Percentiles rank a stretch among this genome's conserved stretches.
phyloP scores from a whole-genome alignment of 257 asterid genomes.

The Galeopsis tetrahit region DNA sequence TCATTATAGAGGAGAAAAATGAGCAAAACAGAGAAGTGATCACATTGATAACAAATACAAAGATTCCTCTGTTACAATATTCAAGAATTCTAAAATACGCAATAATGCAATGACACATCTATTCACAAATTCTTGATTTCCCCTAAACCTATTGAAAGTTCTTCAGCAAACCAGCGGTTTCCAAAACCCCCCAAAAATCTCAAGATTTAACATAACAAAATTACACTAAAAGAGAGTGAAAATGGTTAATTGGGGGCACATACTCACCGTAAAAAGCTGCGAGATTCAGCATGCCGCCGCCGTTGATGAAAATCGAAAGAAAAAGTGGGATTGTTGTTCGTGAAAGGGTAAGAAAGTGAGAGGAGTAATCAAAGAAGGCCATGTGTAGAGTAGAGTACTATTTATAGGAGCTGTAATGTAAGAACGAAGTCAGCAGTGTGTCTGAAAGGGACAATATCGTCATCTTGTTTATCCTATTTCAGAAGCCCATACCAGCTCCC shows the following conservation, averaged over 20 bases:
- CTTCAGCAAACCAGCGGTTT: neutral
- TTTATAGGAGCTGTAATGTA: slow-evolving; percentile 40
- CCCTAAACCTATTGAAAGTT: neutral
- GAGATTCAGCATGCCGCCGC: slow-evolving; percentile 30
- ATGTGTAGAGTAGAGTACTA: slow-evolving; percentile 39
- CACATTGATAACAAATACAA: slow-evolving; percentile 3
- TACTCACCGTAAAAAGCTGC: slow-evolving; percentile 39
- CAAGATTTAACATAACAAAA: neutral
- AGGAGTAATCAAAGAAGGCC: slow-evolving; percentile 40
- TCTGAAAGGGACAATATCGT: slow-evolving; percentile 19
- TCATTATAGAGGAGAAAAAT: neutral
- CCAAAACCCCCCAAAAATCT: slow-evolving; percentile 9
- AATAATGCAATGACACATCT: neutral
- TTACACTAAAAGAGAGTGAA: neutral
- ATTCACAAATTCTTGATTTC: slow-evolving; percentile 12
- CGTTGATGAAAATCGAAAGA: slow-evolving; percentile 34
- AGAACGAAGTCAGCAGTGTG: slow-evolving; percentile 20
- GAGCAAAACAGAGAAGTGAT: neutral
- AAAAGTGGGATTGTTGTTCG: slow-evolving; percentile 26
- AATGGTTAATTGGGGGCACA: neutral
- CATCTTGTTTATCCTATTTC: slow-evolving; percentile 33
- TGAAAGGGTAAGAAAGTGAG: slow-evolving; percentile 33
- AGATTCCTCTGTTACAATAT: neutral
- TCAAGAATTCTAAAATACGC: slow-evolving; percentile 22
- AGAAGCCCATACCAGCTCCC: slow-evolving; percentile 6